A percentile compares a stretch with the other conserved stretches of the same genome.
phyloP scores from a whole-genome alignment of 164 flowering plant species.

The Nelumbo lutea region DNA sequence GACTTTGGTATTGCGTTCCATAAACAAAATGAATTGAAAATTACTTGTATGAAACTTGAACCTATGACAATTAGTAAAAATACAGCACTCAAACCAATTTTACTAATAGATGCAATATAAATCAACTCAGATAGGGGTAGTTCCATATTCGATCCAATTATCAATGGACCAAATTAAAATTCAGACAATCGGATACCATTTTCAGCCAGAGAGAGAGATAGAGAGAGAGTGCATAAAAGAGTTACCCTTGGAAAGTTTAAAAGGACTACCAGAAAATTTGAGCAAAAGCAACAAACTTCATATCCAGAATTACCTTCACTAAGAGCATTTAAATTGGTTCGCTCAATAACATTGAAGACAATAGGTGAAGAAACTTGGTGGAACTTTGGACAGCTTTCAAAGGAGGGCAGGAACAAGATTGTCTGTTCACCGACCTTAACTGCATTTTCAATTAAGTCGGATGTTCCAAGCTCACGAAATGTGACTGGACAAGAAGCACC shows the following conservation, averaged over 20 bases:
- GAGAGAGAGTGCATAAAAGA: neutral
- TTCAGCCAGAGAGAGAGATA: no score
- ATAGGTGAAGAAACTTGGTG: conserved; percentile 42
- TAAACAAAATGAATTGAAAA: no score
- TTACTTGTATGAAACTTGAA: no score
- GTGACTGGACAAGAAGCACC: conserved; percentile 48
- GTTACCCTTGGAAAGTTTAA: neutral
- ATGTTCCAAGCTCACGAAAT: conserved; percentile 30
- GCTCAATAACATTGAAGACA: conserved; percentile 55
- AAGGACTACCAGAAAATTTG: neutral
- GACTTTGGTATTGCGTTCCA: no score
- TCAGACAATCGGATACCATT: no score
- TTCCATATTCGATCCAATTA: no score
- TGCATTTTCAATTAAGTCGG: conserved; percentile 50
- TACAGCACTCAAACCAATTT: no score
- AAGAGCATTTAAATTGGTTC: conserved; percentile 60
- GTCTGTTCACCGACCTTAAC: conserved; percentile 62
- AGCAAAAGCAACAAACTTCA: neutral
- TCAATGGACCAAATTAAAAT: no score
- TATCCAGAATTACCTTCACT: conserved; percentile 56
- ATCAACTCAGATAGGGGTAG: no score
- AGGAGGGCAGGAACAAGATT: conserved; percentile 54
- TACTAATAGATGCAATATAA: no score
- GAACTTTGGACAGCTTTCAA: conserved; percentile 34
- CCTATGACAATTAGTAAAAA: no score